A percentile compares a stretch with the other conserved stretches of the same genome.
Evolutionary conservation across 371 early-diverging fungal species (phyloP).

Genomic region (Rhizomucor pusillus): DNA sequence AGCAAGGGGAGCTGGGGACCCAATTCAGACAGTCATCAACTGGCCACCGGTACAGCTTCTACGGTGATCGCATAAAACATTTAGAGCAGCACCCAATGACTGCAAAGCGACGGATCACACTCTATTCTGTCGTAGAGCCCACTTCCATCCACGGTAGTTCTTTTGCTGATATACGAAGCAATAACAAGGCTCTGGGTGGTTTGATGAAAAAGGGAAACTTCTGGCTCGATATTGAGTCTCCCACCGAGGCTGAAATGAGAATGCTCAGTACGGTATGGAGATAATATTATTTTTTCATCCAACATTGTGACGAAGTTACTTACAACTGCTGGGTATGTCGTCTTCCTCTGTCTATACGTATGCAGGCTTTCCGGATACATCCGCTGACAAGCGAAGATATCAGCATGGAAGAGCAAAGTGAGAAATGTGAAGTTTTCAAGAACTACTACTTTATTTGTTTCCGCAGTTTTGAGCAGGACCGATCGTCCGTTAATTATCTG

Average conservation of each 20-base stretch:
- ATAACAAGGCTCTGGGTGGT: slow-evolving; percentile 21
- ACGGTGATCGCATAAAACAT: slow-evolving; percentile 21
- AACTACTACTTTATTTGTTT: slow-evolving; percentile 92
- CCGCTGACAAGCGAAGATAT: slow-evolving; percentile 93
- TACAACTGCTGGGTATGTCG: no score
- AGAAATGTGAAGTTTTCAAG: slow-evolving; percentile 89
- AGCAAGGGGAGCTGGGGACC: slow-evolving; percentile 1
- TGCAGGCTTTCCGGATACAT: slow-evolving; percentile 71
- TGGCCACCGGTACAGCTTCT: slow-evolving; percentile 13
- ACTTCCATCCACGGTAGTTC: slow-evolving; percentile 37
- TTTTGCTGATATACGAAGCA: slow-evolving; percentile 33
- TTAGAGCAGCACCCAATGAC: background rate
- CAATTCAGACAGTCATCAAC: background rate
- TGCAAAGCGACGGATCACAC: slow-evolving; percentile 23
- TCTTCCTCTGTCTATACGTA: no score
- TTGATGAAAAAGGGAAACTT: slow-evolving; percentile 61
- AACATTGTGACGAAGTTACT: no score
- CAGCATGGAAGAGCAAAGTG: slow-evolving; percentile 84
- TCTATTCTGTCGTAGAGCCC: slow-evolving; percentile 33
- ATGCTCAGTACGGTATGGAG: slow-evolving; percentile 42
- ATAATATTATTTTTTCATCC: no score
- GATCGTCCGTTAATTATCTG: slow-evolving; percentile 63
- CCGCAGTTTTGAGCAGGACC: slow-evolving; percentile 71
- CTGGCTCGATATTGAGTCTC: slow-evolving; percentile 81
- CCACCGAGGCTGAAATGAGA: slow-evolving; percentile 76